These are phyloP conservation scores for Capsicum baccatum DNA, from an alignment of 257 asterid genomes.

Conservation along the genomic window DNA sequence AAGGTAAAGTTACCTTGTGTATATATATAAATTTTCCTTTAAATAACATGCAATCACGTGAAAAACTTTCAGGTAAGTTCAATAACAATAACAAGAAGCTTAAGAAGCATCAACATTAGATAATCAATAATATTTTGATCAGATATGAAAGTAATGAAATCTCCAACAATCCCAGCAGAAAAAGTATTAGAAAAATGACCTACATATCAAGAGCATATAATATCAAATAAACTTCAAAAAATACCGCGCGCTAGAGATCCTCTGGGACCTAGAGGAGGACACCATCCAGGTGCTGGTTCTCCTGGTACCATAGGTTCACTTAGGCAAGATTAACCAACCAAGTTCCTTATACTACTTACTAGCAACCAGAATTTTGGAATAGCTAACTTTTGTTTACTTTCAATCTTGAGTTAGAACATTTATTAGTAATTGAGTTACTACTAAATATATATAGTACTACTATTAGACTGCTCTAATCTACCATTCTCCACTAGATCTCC, in stretches of 20 bases:
- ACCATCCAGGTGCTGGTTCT: neutral
- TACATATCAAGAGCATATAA: neutral
- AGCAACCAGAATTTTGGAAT: neutral
- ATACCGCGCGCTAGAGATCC: neutral
- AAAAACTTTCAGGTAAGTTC: neutral
- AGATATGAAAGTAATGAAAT: too few species aligned
- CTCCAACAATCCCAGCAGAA: too few species aligned
- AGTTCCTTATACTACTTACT: neutral
- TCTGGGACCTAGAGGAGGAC: neutral
- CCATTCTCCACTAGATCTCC: neutral
- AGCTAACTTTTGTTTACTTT: neutral
- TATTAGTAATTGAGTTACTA: neutral
- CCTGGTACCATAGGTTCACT: neutral
- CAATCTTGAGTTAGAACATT: neutral
- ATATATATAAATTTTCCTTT: too few species aligned
- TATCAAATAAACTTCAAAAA: neutral
- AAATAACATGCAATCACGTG: too few species aligned
- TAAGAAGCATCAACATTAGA: too few species aligned
- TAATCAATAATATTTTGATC: too few species aligned
- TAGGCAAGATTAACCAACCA: neutral
- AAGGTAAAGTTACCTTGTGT: too few species aligned
- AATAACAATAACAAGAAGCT: neutral
- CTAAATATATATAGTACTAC: neutral
- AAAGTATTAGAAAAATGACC: neutral
- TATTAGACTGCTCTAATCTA: neutral